These are phyloP conservation scores for Sporopachydermia lactativora DNA, from an alignment of 805 yeast species.

Conservation along the genomic window DNA sequence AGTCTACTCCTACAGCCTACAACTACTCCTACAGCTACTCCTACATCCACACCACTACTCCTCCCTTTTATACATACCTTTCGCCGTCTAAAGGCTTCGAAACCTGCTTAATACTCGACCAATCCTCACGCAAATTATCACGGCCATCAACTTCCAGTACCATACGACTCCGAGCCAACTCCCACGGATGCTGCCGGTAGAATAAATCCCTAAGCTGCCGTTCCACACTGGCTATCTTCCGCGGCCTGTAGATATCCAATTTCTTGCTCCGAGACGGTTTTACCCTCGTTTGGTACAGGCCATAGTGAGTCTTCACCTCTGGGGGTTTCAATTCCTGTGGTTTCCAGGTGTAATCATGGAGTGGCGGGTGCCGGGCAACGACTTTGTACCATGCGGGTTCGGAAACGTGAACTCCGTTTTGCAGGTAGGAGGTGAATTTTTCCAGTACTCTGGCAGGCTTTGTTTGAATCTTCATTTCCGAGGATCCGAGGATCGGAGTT, in stretches of 20 bases:
- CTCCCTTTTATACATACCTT: too few relatives aligned
- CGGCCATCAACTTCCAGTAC: conserved; percentile 63
- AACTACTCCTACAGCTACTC: too few relatives aligned
- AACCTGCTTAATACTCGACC: conserved; percentile 68
- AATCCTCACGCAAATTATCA: conserved; percentile 42
- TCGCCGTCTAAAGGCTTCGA: conserved; percentile 79
- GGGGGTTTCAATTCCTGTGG: conserved; percentile 15
- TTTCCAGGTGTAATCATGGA: conserved; percentile 39
- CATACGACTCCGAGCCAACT: conserved; percentile 76
- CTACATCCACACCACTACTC: too few relatives aligned
- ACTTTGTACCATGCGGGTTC: conserved; percentile 89
- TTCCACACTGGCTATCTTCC: conserved; percentile 46
- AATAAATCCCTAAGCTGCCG: conserved; percentile 75
- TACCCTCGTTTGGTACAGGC: conserved; percentile 32
- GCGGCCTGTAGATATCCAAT: conserved; percentile 34
- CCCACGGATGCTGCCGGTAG: conserved; percentile 97
- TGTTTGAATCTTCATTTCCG: conserved; percentile 63
- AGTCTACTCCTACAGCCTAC: too few relatives aligned
- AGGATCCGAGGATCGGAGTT: too few relatives aligned
- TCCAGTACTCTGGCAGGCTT: conserved; percentile 66
- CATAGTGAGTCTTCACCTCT: conserved; percentile 13
- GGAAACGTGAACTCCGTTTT: conserved; percentile 48
- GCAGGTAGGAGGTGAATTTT: conserved; percentile 64
- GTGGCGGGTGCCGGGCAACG: conserved; percentile 74
- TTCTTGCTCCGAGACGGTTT: conserved; percentile 22